These are phyloP conservation scores for Phytopythium chamaehyphon DNA, from an alignment of 352 stramenopile genomes.

Conservation along the genomic window DNA sequence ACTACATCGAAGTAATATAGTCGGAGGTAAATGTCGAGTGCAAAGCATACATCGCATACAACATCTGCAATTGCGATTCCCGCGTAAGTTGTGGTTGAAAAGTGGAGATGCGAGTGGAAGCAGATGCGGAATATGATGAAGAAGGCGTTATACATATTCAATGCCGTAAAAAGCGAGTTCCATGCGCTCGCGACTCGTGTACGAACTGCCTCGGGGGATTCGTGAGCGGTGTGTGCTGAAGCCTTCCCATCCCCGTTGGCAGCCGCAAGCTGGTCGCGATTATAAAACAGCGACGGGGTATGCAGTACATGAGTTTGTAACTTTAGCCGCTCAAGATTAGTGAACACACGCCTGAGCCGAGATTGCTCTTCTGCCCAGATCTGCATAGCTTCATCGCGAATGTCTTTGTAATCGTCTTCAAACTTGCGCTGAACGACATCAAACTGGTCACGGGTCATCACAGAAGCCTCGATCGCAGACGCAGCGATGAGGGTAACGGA, in stretches of 20 bases:
- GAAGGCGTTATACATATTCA: conserved; percentile 68
- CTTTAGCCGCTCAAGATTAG: conserved; percentile 50
- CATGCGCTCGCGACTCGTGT: conserved; percentile 27
- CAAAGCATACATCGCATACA: conserved; percentile 47
- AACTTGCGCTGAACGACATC: conserved; percentile 62
- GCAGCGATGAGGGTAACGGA: conserved; percentile 41
- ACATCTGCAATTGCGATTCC: conserved; percentile 39
- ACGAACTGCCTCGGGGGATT: conserved; percentile 13
- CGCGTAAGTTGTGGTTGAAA: conserved; percentile 13
- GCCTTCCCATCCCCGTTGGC: not conserved
- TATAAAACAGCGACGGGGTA: conserved; percentile 50
- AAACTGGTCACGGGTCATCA: conserved; percentile 76
- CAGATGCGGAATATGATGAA: conserved; percentile 65
- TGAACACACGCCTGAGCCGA: conserved; percentile 22
- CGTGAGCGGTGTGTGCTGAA: not conserved
- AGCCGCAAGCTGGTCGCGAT: conserved; percentile 23
- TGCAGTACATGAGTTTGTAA: conserved; percentile 47
- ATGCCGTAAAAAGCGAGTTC: conserved; percentile 44
- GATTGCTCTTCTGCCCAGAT: conserved; percentile 37
- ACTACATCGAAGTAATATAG: conserved; percentile 49
- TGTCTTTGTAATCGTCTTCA: conserved; percentile 45
- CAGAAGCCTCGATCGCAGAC: conserved; percentile 50
- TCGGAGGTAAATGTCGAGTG: conserved; percentile 57
- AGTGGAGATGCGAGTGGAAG: conserved; percentile 51
- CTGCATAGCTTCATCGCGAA: conserved; percentile 37